A percentile compares a stretch with the other conserved stretches of the same genome.
These are phyloP conservation scores for Phytopythium helicoides DNA, from an alignment of 352 stramenopile genomes.

Conservation along the genomic window DNA sequence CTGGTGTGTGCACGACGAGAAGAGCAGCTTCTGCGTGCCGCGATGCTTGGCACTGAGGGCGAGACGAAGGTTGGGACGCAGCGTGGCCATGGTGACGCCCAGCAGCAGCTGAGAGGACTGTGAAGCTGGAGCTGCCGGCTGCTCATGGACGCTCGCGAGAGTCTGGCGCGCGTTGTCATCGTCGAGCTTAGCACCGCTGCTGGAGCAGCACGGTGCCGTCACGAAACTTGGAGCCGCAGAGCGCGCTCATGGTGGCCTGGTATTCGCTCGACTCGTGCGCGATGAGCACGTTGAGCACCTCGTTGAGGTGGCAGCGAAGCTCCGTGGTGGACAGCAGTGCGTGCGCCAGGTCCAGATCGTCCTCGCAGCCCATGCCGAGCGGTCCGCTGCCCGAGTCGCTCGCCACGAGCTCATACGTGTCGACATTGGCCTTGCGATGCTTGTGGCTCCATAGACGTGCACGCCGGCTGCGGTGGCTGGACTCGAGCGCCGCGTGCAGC, in stretches of 20 bases:
- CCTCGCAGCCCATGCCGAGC: slow-evolving; percentile 9
- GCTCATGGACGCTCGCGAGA: slow-evolving; percentile 7
- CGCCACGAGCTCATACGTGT: slow-evolving; percentile 45
- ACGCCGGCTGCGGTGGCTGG: slow-evolving; percentile 14
- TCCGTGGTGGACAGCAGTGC: slow-evolving; percentile 45
- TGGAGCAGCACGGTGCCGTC: slow-evolving; percentile 40
- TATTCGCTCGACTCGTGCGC: slow-evolving; percentile 45
- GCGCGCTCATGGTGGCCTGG: slow-evolving; percentile 40
- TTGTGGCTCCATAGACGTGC: slow-evolving; percentile 39
- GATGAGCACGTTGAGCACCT: slow-evolving; percentile 58
- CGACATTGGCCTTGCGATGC: slow-evolving; percentile 41
- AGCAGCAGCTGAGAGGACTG: slow-evolving; percentile 29
- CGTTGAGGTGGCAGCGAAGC: slow-evolving; percentile 58
- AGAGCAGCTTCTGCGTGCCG: slow-evolving; percentile 34
- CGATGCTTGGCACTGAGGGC: slow-evolving; percentile 29
- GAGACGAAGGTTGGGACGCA: slow-evolving; percentile 28
- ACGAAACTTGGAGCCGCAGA: slow-evolving; percentile 40
- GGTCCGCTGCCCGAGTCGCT: slow-evolving; percentile 15
- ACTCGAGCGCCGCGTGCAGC: slow-evolving; percentile 35
- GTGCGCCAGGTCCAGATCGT: slow-evolving; percentile 56
- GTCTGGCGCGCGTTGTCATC: slow-evolving; percentile 20
- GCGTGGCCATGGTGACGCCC: slow-evolving; percentile 36
- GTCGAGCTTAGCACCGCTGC: slow-evolving; percentile 36
- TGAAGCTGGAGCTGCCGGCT: not conserved
- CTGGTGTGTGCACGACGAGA: slow-evolving; percentile 44